Evolutionary conservation across 805 yeast species (phyloP).

Genomic region (Monosporozyma siamensis): DNA sequence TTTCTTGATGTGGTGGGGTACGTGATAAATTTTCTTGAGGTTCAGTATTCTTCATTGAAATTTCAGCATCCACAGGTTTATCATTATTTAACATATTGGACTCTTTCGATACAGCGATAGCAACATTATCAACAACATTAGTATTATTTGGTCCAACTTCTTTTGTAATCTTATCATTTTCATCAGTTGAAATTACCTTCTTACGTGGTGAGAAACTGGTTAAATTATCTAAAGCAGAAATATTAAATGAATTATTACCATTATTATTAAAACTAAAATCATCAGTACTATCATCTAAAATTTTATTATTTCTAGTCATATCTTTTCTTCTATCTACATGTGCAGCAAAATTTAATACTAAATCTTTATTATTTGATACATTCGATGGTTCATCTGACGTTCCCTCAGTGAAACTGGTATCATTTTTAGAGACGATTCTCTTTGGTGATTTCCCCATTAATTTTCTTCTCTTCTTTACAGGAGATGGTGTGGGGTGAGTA

Average conservation of each 20-base stretch:
- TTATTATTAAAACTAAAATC: conserved; percentile 26
- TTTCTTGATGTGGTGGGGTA: too few relatives aligned
- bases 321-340: conserved; percentile 16
- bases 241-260: conserved; percentile 24
- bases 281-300: conserved; percentile 27
- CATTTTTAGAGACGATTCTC: conserved; percentile 1
- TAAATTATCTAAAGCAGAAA: conserved; percentile 10
- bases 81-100: too few relatives aligned
- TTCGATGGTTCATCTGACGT: neutral
- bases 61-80: too few relatives aligned
- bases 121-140: too few relatives aligned
- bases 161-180: too few relatives aligned
- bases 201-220: neutral
- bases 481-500: neutral
- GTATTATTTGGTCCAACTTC: too few relatives aligned
- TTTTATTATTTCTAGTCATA: conserved; percentile 18
- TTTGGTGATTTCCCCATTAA: conserved; percentile 7
- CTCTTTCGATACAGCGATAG: too few relatives aligned
- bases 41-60: too few relatives aligned
- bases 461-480: conserved; percentile 12
- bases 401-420: neutral
- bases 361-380: conserved; percentile 6
- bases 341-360: conserved; percentile 17
- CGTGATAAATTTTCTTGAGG: too few relatives aligned
- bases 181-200: too few relatives aligned